Conservation (phyloP, 2,329 filamentous ascomycete genomes). For the Ophiostoma ips region DNA sequence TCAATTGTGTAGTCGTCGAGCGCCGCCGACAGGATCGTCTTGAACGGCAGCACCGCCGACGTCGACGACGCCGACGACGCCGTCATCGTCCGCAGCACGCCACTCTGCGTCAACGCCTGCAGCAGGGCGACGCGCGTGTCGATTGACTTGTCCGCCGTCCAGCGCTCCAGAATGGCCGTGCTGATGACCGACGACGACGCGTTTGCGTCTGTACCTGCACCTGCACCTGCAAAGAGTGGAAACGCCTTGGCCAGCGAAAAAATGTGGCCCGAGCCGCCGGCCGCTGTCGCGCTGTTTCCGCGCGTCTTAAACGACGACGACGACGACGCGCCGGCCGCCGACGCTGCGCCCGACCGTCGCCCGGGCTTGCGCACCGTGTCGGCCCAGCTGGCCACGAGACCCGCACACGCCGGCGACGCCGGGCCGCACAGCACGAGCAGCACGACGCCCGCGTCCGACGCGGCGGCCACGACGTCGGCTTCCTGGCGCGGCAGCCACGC, state of each 20-base stretch:
- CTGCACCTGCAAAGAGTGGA: slow-evolving; percentile 19
- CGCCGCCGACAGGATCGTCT: slow-evolving; percentile 37
- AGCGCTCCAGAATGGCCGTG: slow-evolving; percentile 35
- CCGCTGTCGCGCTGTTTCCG: slow-evolving; percentile 14
- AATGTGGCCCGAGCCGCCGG: slow-evolving; percentile 36
- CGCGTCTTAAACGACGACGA: slow-evolving; percentile 12
- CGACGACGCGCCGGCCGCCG: too few relatives aligned
- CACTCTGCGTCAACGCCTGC: slow-evolving; percentile 35
- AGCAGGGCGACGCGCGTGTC: slow-evolving; percentile 42
- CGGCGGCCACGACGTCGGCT: slow-evolving; percentile 32
- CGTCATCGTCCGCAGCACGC: slow-evolving; percentile 17
- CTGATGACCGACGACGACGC: slow-evolving; percentile 11
- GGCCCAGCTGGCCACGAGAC: slow-evolving; percentile 31
- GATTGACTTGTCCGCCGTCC: slow-evolving; percentile 34
- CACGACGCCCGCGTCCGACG: slow-evolving; percentile 36
- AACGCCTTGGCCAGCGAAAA: slow-evolving; percentile 38
- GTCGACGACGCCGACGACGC: slow-evolving; percentile 15
- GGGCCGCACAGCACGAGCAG: slow-evolving; percentile 25
- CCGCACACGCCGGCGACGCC: slow-evolving; percentile 20
- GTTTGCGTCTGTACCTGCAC: slow-evolving; percentile 10
- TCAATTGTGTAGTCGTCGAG: slow-evolving; percentile 87
- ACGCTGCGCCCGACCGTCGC: neutral
- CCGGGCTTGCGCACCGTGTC: slow-evolving; percentile 23
- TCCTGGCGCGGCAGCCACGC: slow-evolving; percentile 37
- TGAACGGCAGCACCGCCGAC: slow-evolving; percentile 27